Percentiles rank a stretch among this genome's conserved stretches.
Evolutionary conservation across 108 stramenopile genomes (phyloP).

Genomic region (Nitzschia palea): DNA sequence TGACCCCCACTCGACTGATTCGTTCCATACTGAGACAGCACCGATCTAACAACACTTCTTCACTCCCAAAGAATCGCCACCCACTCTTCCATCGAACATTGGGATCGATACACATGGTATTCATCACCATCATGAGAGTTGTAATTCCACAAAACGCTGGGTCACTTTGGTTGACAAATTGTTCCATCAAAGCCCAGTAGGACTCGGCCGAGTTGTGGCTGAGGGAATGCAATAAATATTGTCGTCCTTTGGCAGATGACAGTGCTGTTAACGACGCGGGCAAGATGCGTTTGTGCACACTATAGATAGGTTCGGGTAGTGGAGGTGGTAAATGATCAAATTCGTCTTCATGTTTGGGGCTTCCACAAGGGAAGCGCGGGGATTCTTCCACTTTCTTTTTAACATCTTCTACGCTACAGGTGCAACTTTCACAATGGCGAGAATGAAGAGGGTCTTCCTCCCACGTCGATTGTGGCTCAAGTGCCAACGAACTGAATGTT

Average conservation of each 20-base stretch:
- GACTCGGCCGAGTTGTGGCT: constrained; percentile 50
- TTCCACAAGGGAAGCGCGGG: constrained; percentile 27
- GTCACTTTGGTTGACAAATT: constrained; percentile 93
- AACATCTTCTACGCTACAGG: not conserved
- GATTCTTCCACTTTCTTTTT: not conserved
- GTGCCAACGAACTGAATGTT: no score
- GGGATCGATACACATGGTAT: constrained; percentile 91
- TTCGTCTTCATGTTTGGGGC: constrained; percentile 27
- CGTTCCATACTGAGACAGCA: constrained; percentile 83
- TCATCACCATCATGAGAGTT: constrained; percentile 88
- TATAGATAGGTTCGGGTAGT: constrained; percentile 65
- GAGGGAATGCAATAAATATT: constrained; percentile 47
- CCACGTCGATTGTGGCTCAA: no score
- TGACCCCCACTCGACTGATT: constrained; percentile 66
- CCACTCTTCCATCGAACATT: constrained; percentile 91
- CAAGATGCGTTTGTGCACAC: constrained; percentile 68
- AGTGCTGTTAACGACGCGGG: constrained; percentile 59
- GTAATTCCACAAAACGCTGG: constrained; percentile 94
- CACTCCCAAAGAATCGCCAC: constrained; percentile 93
- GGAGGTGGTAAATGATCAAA: constrained; percentile 52
- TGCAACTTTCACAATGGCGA: constrained; percentile 4
- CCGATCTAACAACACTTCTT: constrained; percentile 78
- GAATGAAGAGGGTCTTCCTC: no score
- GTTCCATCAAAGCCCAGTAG: constrained; percentile 79
- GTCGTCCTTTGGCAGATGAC: constrained; percentile 47